phyloP scores from a whole-genome alignment of 257 asterid species.

The Ligustrum vulgare region DNA sequence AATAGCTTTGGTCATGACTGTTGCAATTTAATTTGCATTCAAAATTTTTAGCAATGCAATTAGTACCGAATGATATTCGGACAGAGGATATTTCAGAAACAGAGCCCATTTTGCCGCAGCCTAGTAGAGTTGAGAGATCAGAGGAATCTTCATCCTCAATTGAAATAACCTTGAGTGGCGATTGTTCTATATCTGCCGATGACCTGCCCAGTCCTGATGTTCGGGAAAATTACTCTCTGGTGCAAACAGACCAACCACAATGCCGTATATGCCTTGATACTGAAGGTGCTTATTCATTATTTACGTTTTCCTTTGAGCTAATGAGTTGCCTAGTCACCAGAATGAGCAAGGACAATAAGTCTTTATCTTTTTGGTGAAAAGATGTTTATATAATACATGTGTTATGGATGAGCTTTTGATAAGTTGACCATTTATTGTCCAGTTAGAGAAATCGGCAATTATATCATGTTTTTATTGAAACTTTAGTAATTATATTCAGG shows the following conservation, averaged over 20 bases:
- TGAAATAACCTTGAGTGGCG: conserved; percentile 72
- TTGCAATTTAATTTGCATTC: conserved; percentile 40
- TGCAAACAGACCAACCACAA: conserved; percentile 71
- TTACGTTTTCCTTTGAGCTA: background rate
- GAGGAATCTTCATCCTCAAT: conserved; percentile 62
- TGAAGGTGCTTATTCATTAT: conserved; percentile 57
- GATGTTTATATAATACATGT: background rate
- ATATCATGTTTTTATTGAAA: conserved; percentile 16
- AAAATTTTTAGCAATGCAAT: conserved; percentile 59
- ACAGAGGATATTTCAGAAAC: conserved; percentile 76
- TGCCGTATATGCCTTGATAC: conserved; percentile 97
- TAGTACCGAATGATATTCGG: conserved; percentile 65
- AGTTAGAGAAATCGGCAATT: background rate
- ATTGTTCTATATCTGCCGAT: conserved; percentile 45
- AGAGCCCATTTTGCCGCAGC: conserved; percentile 78
- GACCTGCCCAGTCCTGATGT: conserved; percentile 42
- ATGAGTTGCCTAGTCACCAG: conserved; percentile 1
- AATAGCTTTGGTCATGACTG: conserved; percentile 35
- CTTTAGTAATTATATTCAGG: conserved; percentile 48
- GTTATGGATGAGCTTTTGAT: background rate
- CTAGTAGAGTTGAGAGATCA: conserved; percentile 39
- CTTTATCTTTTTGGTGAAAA: conserved; percentile 15
- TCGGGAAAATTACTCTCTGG: conserved; percentile 55
- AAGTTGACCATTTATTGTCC: conserved; percentile 1
- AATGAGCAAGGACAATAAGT: conserved; percentile 1